A percentile compares a stretch with the other conserved stretches of the same genome.
Conservation (phyloP, 2,329 filamentous ascomycete species). For the Colletotrichum kahawae region DNA sequence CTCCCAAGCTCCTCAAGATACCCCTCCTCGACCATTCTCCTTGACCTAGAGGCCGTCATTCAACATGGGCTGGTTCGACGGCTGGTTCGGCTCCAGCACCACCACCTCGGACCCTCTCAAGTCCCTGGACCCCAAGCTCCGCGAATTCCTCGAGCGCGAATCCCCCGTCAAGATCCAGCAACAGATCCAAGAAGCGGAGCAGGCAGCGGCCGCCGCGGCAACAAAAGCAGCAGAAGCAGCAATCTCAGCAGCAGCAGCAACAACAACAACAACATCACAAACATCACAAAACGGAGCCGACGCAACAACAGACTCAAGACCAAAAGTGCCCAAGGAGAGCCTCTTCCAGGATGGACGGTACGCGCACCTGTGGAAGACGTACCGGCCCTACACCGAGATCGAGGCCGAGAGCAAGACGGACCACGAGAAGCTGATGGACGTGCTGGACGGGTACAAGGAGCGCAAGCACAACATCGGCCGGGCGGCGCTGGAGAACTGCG, state of each 20-base stretch:
- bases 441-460: conserved; percentile 85
- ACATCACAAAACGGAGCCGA: background rate
- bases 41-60: background rate
- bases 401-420: conserved; percentile 74
- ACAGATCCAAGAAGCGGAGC: conserved; percentile 13
- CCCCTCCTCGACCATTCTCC: background rate
- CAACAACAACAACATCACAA: conserved; percentile 13
- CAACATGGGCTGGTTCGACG: conserved; percentile 64
- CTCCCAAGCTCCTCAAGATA: background rate
- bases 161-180: conserved; percentile 71
- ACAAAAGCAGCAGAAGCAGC: conserved; percentile 21
- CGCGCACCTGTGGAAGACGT: conserved; percentile 92
- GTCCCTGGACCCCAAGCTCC: conserved; percentile 81
- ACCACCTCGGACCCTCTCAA: conserved; percentile 63
- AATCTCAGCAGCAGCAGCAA: conserved; percentile 22
- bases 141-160: conserved; percentile 84
- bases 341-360: conserved; percentile 67
- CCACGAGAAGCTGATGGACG: conserved; percentile 79
- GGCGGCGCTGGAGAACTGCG: conserved; percentile 92
- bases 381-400: conserved; percentile 74
- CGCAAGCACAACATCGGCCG: conserved; percentile 78
- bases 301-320: conserved; percentile 7
- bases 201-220: conserved; percentile 16
- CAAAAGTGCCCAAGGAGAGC: conserved; percentile 52
- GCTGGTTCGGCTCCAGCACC: conserved; percentile 52